Conservation (phyloP, 192 early-diverging fungal genomes). For the Rhizophagus prolifer region DNA sequence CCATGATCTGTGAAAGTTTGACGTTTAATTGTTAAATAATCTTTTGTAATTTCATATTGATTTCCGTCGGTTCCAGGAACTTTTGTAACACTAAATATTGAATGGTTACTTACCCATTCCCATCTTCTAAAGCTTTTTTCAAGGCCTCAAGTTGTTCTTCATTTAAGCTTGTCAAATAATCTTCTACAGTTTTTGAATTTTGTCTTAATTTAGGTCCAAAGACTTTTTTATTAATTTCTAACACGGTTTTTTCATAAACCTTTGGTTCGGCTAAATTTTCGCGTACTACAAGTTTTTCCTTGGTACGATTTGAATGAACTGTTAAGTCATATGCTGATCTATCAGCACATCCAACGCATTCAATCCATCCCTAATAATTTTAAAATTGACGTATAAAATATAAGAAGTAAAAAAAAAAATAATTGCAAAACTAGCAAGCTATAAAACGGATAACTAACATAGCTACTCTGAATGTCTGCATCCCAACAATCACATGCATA, state of each 20-base stretch:
- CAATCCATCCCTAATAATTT: constrained; percentile 90
- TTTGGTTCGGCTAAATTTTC: constrained; percentile 83
- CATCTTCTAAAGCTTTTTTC: constrained; percentile 60
- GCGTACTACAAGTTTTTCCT: constrained; percentile 91
- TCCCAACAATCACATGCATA: constrained; percentile 99
- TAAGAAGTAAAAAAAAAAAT: background rate
- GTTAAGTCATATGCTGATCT: constrained; percentile 97
- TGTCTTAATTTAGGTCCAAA: constrained; percentile 95
- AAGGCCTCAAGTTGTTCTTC: constrained; percentile 59
- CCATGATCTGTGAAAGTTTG: constrained; percentile 45
- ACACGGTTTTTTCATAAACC: constrained; percentile 69
- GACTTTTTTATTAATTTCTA: constrained; percentile 91
- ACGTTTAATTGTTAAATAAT: constrained; percentile 35
- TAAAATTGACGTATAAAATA: background rate
- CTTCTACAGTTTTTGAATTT: constrained; percentile 86
- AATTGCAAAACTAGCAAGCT: background rate
- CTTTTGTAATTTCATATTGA: constrained; percentile 21
- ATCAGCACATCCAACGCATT: constrained; percentile 99
- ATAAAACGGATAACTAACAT: constrained; percentile 50
- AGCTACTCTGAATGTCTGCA: constrained; percentile 91
- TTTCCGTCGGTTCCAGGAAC: constrained; percentile 7
- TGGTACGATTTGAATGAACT: constrained; percentile 84
- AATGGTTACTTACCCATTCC: constrained; percentile 52
- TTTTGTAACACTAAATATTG: constrained; percentile 3
- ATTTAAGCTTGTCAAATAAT: constrained; percentile 60